Percentiles rank a stretch among this genome's conserved stretches.
These are phyloP conservation scores for Zhuliangozyma blackwelliae DNA, from an alignment of 1,139 yeast genomes.

Conservation along the genomic window DNA sequence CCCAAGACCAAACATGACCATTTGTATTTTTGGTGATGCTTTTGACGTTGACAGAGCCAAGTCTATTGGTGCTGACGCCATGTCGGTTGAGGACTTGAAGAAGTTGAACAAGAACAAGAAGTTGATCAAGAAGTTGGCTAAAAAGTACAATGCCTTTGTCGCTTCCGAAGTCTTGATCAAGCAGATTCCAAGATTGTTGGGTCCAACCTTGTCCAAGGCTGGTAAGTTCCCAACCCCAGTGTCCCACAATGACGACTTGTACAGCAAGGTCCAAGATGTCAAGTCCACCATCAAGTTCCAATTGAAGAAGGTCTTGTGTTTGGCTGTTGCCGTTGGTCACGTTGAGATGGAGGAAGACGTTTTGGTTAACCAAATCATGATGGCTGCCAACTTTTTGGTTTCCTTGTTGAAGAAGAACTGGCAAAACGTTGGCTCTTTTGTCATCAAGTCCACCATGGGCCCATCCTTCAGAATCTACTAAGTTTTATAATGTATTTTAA, in stretches of 20 bases:
- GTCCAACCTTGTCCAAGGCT: conserved; percentile 99
- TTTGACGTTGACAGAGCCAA: conserved; percentile 99
- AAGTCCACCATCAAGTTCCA: conserved; percentile 99
- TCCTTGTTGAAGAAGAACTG: conserved; percentile 99
- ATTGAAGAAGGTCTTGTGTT: conserved; percentile 92
- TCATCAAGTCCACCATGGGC: conserved; percentile 99
- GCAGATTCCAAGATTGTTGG: conserved; percentile 99
- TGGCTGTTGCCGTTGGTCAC: conserved; percentile 97
- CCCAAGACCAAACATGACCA: conserved; percentile 99
- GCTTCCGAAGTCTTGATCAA: conserved; percentile 99
- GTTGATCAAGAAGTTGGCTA: conserved; percentile 98
- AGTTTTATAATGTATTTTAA: conserved; percentile 9
- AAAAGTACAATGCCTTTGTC: conserved; percentile 99
- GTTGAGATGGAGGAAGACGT: conserved; percentile 97
- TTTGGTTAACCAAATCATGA: conserved; percentile 96
- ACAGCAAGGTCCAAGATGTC: conserved; percentile 93
- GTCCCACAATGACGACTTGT: conserved; percentile 97
- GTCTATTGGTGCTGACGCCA: conserved; percentile 98
- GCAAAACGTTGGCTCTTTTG: conserved; percentile 99
- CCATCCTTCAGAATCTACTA: conserved; percentile 99
- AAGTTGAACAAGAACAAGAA: conserved; percentile 99
- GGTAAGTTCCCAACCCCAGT: conserved; percentile 99
- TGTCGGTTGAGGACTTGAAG: conserved; percentile 99
- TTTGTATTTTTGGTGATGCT: conserved; percentile 99
- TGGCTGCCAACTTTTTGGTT: conserved; percentile 99